Conservation (phyloP, 306 rosid species). For the Castanea mollissima region DNA sequence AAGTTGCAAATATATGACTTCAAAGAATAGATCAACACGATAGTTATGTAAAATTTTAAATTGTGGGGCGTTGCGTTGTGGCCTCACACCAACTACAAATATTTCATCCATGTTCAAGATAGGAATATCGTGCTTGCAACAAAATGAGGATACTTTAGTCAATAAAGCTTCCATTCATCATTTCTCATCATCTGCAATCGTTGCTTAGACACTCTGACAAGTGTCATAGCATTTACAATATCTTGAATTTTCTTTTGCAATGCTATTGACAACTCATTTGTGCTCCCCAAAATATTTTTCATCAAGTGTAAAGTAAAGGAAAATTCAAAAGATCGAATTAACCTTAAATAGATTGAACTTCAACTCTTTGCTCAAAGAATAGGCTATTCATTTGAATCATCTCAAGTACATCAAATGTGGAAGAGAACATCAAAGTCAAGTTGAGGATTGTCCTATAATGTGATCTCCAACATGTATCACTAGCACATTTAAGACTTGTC, state of each 20-base stretch:
- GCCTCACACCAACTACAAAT: neutral
- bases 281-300: neutral
- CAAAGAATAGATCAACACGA: neutral
- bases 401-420: neutral
- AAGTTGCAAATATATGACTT: neutral
- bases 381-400: neutral
- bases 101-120: neutral
- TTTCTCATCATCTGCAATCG: neutral
- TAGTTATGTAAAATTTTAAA: neutral
- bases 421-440: neutral
- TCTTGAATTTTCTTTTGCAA: constrained; percentile 2
- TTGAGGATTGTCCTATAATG: neutral
- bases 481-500: neutral
- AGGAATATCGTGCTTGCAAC: neutral
- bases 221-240: constrained; percentile 2
- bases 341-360: neutral
- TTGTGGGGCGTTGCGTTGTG: neutral
- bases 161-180: too few species aligned
- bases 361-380: neutral
- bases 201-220: neutral
- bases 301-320: neutral
- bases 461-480: neutral
- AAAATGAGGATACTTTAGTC: neutral
- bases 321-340: neutral
- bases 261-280: constrained; percentile 1